phyloP scores from a whole-genome alignment of 345 rosid species.

The Melaleuca alternifolia region DNA sequence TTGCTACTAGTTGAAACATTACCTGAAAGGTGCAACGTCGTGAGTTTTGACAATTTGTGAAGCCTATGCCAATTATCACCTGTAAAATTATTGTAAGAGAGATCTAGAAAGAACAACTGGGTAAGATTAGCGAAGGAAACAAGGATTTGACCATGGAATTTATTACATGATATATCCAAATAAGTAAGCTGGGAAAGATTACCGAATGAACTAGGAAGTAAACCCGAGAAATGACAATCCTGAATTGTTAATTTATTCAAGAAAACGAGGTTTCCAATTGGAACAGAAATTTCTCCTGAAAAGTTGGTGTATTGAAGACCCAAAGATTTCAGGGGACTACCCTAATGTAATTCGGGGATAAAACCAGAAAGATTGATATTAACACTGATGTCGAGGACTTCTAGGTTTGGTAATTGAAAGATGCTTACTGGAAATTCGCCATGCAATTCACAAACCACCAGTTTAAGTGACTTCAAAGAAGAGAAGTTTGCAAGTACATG shows the following conservation, averaged over 20 bases:
- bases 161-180: accelerated
- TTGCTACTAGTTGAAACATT: too few relatives aligned
- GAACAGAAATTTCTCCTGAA: neutral
- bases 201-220: neutral
- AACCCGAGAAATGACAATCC: neutral
- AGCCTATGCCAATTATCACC: too few relatives aligned
- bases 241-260: neutral
- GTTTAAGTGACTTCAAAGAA: too few relatives aligned
- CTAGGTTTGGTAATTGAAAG: too few relatives aligned
- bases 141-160: neutral
- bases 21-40: too few relatives aligned
- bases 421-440: too few relatives aligned
- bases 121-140: neutral
- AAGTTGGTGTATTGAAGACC: accelerated
- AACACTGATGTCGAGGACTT: accelerated
- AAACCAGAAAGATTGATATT: neutral
- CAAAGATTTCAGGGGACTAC: neutral
- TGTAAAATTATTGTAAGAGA: too few relatives aligned
- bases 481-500: too few relatives aligned
- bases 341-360: neutral
- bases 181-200: neutral
- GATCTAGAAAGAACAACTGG: too few relatives aligned
- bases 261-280: neutral
- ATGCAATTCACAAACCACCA: too few relatives aligned
- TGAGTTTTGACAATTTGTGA: too few relatives aligned